A percentile compares a stretch with the other conserved stretches of the same genome.
These are phyloP conservation scores for Boletus speciosus DNA, from an alignment of 768 basidiomycete species.

Conservation along the genomic window DNA sequence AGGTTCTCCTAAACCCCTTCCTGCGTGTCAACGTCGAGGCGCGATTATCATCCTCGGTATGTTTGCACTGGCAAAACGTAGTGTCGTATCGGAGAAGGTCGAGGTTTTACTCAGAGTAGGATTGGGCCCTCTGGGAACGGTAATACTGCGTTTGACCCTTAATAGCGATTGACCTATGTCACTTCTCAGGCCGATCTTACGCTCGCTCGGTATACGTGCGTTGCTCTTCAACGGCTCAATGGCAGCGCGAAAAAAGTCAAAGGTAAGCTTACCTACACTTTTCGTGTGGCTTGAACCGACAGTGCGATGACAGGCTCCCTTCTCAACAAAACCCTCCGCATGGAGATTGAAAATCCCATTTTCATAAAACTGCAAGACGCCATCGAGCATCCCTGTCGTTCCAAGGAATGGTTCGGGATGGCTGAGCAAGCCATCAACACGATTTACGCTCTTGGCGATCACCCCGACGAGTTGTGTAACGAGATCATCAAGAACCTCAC, in stretches of 20 bases:
- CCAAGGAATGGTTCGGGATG: slow-evolving; percentile 94
- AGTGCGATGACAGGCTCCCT: slow-evolving; percentile 63
- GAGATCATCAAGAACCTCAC: slow-evolving; percentile 83
- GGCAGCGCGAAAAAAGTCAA: slow-evolving; percentile 98
- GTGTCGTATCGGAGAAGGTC: slow-evolving; percentile 76
- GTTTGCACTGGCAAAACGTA: slow-evolving; percentile 81
- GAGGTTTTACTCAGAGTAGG: slow-evolving; percentile 86
- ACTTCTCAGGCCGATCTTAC: slow-evolving; percentile 71
- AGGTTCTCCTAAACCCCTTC: slow-evolving; percentile 77
- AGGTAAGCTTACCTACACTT: slow-evolving; percentile 42
- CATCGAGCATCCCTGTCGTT: slow-evolving; percentile 76
- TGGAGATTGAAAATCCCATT: slow-evolving; percentile 83
- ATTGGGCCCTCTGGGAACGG: slow-evolving; percentile 80
- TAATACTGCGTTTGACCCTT: slow-evolving; percentile 27
- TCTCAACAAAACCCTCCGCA: slow-evolving; percentile 77
- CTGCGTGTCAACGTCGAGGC: slow-evolving; percentile 83
- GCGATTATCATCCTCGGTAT: slow-evolving; percentile 97
- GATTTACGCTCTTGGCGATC: slow-evolving; percentile 90
- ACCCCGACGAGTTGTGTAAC: slow-evolving; percentile 82
- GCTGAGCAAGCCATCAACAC: slow-evolving; percentile 97
- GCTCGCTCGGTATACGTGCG: slow-evolving; percentile 89
- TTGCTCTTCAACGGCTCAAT: slow-evolving; percentile 87
- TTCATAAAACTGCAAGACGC: slow-evolving; percentile 80
- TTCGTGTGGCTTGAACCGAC: neutral
- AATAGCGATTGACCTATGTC: neutral